These are phyloP conservation scores for Melastoma candidum DNA, from an alignment of 441 rosid species.

Conservation along the genomic window DNA sequence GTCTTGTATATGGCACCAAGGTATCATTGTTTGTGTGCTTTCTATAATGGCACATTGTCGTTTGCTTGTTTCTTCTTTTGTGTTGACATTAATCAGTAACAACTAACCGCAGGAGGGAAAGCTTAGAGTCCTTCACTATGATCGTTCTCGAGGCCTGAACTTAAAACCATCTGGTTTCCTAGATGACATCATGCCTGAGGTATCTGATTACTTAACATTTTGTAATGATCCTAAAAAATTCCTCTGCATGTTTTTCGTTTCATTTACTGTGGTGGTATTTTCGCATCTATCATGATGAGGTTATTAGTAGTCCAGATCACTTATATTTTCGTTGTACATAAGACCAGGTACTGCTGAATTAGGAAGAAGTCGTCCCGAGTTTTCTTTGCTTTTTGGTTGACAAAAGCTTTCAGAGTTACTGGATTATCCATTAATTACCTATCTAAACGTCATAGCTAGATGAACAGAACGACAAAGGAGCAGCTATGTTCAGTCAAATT, in stretches of 20 bases:
- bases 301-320: too few species aligned
- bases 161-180: slow-evolving; percentile 33
- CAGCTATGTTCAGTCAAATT: too few species aligned
- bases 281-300: too few species aligned
- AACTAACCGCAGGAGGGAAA: slow-evolving; percentile 74
- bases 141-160: slow-evolving; percentile 42
- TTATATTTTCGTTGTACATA: too few species aligned
- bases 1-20: slow-evolving; percentile 95
- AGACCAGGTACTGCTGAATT: too few species aligned
- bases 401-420: too few species aligned
- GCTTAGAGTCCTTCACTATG: slow-evolving; percentile 64
- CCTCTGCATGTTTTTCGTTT: slow-evolving; percentile 12
- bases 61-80: slow-evolving; percentile 1
- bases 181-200: slow-evolving; percentile 63
- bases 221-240: background rate
- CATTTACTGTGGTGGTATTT: background rate
- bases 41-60: background rate
- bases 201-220: slow-evolving; percentile 13
- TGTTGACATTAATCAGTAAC: slow-evolving; percentile 3
- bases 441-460: too few species aligned
- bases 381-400: too few species aligned
- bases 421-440: too few species aligned
- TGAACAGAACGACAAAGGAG: too few species aligned
- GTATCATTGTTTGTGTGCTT: slow-evolving; percentile 20
- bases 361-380: too few species aligned